phyloP scores from a whole-genome alignment of 768 basidiomycete genomes.

The Chalciporus chontae region DNA sequence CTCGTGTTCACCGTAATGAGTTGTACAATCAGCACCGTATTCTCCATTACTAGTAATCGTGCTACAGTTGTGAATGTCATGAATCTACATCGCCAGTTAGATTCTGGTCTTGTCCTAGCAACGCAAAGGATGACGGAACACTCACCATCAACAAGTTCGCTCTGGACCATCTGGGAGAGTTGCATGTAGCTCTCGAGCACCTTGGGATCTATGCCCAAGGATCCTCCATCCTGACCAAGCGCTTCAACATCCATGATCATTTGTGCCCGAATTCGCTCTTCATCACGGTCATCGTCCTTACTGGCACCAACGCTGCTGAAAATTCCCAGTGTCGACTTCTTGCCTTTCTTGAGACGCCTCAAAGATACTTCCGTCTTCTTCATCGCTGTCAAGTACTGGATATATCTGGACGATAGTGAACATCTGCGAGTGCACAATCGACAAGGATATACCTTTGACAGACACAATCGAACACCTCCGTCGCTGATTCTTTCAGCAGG shows the following conservation, averaged over 20 bases:
- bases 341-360: conserved; percentile 81
- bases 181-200: conserved; percentile 49
- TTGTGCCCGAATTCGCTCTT: conserved; percentile 79
- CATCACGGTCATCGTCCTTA: conserved; percentile 71
- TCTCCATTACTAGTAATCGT: background rate
- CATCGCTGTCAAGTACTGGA: conserved; percentile 74
- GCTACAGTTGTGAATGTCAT: conserved; percentile 1
- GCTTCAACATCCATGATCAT: conserved; percentile 86
- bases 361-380: conserved; percentile 92
- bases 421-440: background rate
- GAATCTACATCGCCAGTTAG: background rate
- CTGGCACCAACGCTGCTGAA: conserved; percentile 54
- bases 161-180: conserved; percentile 60
- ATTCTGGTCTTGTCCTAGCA: background rate
- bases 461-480: conserved; percentile 69
- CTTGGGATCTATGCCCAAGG: conserved; percentile 61
- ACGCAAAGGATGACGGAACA: background rate
- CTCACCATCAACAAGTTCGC: conserved; percentile 35
- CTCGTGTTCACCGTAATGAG: conserved; percentile 33
- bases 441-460: conserved; percentile 49
- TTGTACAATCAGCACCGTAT: background rate
- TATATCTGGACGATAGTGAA: conserved; percentile 51
- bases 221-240: conserved; percentile 72
- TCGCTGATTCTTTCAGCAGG: conserved; percentile 47
- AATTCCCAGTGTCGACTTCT: conserved; percentile 73